Conservation (phyloP, 148 eudicot genomes). For the Vaccinium myrtillus region DNA sequence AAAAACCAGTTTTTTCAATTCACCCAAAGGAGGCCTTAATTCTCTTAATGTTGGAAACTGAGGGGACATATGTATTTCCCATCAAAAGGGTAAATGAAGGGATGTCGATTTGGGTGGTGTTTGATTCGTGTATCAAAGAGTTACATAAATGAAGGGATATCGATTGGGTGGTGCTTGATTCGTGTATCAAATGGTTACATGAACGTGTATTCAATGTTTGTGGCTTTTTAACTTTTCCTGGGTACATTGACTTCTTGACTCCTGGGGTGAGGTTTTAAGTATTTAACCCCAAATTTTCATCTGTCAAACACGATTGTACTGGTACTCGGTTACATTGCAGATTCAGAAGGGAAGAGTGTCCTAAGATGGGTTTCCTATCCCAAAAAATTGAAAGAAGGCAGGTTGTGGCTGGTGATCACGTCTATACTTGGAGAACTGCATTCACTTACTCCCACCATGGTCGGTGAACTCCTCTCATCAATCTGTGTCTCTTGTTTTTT, state of each 20-base stretch:
- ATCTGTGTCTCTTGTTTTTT: background rate
- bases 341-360: background rate
- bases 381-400: conserved; percentile 19
- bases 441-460: conserved; percentile 26
- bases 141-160: background rate
- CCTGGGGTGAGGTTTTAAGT: background rate
- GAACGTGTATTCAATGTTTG: background rate
- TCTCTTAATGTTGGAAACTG: background rate
- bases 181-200: background rate
- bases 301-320: background rate
- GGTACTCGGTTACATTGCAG: background rate
- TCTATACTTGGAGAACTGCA: conserved; percentile 26
- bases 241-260: background rate
- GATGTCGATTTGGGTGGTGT: background rate
- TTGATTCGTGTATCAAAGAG: background rate
- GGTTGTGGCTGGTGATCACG: conserved; percentile 22
- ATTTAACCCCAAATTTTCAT: background rate
- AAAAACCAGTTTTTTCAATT: too few species aligned
- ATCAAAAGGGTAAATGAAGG: background rate
- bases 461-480: background rate
- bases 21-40: too few species aligned
- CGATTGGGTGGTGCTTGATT: background rate
- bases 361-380: conserved; percentile 11
- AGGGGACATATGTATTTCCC: background rate
- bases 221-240: background rate